These are phyloP conservation scores for Trifolium repens DNA, from an alignment of 306 rosid species.

Conservation along the genomic window DNA sequence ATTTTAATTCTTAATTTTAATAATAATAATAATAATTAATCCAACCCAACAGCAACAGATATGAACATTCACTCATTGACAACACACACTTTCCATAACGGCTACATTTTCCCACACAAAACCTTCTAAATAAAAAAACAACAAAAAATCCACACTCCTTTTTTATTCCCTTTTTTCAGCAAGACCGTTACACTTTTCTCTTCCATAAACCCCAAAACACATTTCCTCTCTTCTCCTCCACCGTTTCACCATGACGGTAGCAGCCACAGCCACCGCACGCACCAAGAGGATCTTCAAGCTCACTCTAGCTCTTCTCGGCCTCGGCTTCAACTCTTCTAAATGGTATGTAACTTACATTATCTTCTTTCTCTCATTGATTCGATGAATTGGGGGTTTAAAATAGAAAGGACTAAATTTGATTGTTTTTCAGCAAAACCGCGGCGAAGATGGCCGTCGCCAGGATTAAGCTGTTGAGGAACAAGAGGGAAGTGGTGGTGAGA, in stretches of 20 bases:
- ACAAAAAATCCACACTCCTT: neutral
- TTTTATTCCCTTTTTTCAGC: constrained; percentile 16
- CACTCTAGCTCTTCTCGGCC: constrained; percentile 64
- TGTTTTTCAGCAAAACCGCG: constrained; percentile 77
- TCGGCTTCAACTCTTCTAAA: constrained; percentile 87
- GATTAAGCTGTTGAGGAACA: constrained; percentile 91
- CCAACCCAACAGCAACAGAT: neutral
- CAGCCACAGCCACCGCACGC: constrained; percentile 55
- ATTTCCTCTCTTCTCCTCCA: neutral
- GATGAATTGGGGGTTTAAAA: neutral
- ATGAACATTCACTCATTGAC: neutral
- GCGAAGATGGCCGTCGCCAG: constrained; percentile 99
- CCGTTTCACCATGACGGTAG: constrained; percentile 64
- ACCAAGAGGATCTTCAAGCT: constrained; percentile 71
- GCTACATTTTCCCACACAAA: constrained; percentile 48
- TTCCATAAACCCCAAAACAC: constrained; percentile 30
- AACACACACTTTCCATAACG: constrained; percentile 43
- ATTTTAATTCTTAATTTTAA: too few relatives aligned
- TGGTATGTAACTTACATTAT: constrained; percentile 51
- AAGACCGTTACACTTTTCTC: constrained; percentile 41
- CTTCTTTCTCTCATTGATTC: neutral
- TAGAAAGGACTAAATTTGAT: neutral
- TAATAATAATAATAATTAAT: too few relatives aligned
- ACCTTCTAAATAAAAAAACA: neutral
- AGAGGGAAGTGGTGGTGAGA: constrained; percentile 86